Evolutionary conservation across 2,329 filamentous ascomycete genomes (phyloP), one percentile per base, ranked within the genome.

Genomic region (Monilinia vaccinii-corymbosi): DNA sequence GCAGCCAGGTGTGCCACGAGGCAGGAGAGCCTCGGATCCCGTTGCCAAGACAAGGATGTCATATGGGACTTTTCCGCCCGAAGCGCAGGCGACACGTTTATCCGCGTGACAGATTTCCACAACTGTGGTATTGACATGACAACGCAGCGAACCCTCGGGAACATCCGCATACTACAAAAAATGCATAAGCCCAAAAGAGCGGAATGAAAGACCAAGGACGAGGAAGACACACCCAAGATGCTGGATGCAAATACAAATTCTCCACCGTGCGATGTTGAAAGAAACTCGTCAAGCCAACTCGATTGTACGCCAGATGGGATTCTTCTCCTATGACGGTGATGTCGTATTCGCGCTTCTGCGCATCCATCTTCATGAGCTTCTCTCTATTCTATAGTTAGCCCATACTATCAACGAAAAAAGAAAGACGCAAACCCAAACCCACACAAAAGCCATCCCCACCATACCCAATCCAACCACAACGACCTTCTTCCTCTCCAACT

Each of bases 401-500:
- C n/a, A n/a, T n/a, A n/a, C n/a, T n/a, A n/a, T n/a, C n/a, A n/a
- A n/a, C n/a, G n/a, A n/a, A n/a, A n/a, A n/a, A n/a, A n/a, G n/a
- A n/a, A n/a, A n/a, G n/a, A n/a, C n/a, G n/a, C n/a, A n/a, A n/a
- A n/a, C n/a, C n/a, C n/a, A n/a, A 23, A 78, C 87, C 79, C 75
- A 93, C 88, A 95, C 90, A 72, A 95, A 93, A 46, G 88, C 86
- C 66, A 94, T 87, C 44, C 88, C 90, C 48, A 96, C 91, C 92
- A 97, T 97, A 2, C 91, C 91, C 74, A 96, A 75, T 11, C 91
- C 91, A 44, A 96, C 89, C 42, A 96, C 85, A 2, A 95, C 90
- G 40, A 95, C 75, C 70, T 80, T 85, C 72, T 89, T 90, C 63
- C 83, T 70, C n/a, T 52, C 14, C 6, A 53, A 55, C 36, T 60